phyloP scores from a whole-genome alignment of 192 early-diverging fungal species.

The Jimgerdemannia flammicorona region DNA sequence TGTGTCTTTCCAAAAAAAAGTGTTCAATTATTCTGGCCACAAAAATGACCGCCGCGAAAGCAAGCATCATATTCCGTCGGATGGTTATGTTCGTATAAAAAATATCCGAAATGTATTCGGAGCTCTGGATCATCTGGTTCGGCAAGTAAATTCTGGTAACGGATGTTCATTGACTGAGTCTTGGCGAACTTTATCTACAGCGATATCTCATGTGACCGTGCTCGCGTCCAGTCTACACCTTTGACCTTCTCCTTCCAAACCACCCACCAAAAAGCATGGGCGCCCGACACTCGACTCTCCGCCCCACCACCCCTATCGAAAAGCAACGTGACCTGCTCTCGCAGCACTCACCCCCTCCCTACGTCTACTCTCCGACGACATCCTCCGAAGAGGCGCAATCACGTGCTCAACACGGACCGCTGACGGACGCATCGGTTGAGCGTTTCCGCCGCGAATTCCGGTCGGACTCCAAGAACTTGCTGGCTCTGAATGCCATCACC shows the following conservation, averaged over 20 bases:
- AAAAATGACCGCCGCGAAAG: too few relatives aligned
- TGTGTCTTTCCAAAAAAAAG: too few relatives aligned
- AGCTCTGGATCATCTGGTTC: too few relatives aligned
- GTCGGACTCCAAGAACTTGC: slow-evolving; percentile 61
- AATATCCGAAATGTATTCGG: too few relatives aligned
- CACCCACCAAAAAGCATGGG: not conserved
- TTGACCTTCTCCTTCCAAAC: not conserved
- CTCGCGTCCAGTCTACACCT: too few relatives aligned
- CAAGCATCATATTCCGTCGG: too few relatives aligned
- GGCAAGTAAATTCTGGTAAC: too few relatives aligned
- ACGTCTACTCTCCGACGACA: not conserved
- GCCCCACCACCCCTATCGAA: not conserved
- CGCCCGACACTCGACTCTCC: not conserved
- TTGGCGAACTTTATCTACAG: too few relatives aligned
- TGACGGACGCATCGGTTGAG: slow-evolving; percentile 18
- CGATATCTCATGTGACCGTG: too few relatives aligned
- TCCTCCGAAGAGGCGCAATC: slow-evolving; percentile 1
- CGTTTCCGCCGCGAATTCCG: slow-evolving; percentile 42
- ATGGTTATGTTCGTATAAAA: too few relatives aligned
- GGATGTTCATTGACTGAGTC: too few relatives aligned
- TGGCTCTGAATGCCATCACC: slow-evolving; percentile 64
- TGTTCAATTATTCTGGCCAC: too few relatives aligned
- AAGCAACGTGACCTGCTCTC: not conserved
- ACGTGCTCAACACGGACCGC: slow-evolving; percentile 3
- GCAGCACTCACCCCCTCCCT: not conserved